These are phyloP conservation scores for Cryptosporidium bovis DNA, from an alignment of 169 alveolate species.

Conservation along the genomic window DNA sequence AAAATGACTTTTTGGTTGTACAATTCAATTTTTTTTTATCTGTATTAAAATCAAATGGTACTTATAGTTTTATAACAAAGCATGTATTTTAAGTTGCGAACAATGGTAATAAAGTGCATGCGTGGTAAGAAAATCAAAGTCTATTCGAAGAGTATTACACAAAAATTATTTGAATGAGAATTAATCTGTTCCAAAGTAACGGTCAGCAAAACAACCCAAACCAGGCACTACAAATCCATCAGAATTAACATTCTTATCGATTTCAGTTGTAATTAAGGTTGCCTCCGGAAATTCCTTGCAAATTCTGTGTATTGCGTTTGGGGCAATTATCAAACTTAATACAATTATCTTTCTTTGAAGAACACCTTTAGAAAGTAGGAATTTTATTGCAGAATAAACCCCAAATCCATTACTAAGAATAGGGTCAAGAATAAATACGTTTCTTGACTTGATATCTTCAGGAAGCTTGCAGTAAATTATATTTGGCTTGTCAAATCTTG, in stretches of 20 bases:
- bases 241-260: constrained; percentile 37
- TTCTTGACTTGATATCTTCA: constrained; percentile 49
- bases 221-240: constrained; percentile 75
- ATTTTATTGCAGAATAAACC: constrained; percentile 55
- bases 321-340: constrained; percentile 71
- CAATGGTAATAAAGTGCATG: background rate
- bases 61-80: constrained; percentile 15
- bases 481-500: constrained; percentile 56
- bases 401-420: constrained; percentile 71
- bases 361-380: constrained; percentile 54
- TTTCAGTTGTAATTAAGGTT: constrained; percentile 73
- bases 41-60: background rate
- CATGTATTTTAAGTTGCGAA: background rate
- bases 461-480: constrained; percentile 73
- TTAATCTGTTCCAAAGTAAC: constrained; percentile 75
- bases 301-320: constrained; percentile 63
- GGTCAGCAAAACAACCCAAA: constrained; percentile 74
- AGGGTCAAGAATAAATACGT: constrained; percentile 74
- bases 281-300: constrained; percentile 69
- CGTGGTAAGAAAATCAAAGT: background rate
- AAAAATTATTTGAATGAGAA: background rate
- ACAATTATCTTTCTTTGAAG: constrained; percentile 46
- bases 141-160: background rate
- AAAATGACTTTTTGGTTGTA: too few relatives aligned
- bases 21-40: too few relatives aligned